phyloP scores from a whole-genome alignment of 2,329 filamentous ascomycete species.

The Fusarium liriodendri region DNA sequence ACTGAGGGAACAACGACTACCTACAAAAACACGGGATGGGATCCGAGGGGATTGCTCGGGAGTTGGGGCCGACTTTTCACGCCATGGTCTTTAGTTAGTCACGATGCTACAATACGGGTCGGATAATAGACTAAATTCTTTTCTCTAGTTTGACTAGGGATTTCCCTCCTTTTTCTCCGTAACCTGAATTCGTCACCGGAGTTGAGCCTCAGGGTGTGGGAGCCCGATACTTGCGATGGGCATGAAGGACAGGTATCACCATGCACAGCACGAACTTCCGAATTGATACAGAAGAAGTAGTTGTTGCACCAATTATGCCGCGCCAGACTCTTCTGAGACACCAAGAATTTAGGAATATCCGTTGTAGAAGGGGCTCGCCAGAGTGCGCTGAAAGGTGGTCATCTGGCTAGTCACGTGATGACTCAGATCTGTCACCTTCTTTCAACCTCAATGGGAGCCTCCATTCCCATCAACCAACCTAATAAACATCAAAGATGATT shows the following conservation, averaged over 20 bases:
- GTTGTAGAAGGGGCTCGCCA: background rate
- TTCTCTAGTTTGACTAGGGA: background rate
- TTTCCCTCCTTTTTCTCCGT: background rate
- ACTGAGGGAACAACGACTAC: conserved; percentile 44
- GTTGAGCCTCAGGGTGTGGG: background rate
- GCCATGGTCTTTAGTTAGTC: background rate
- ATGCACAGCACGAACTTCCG: background rate
- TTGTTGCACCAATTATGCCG: background rate
- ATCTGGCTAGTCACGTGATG: background rate
- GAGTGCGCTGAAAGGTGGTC: background rate
- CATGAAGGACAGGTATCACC: background rate
- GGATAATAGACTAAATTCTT: background rate
- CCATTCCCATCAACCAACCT: background rate
- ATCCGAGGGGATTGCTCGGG: background rate
- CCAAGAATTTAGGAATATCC: background rate
- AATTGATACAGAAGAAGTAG: no score
- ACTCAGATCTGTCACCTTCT: background rate
- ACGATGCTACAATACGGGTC: background rate
- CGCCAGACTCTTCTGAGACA: background rate
- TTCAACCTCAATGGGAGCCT: background rate
- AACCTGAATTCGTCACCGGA: background rate
- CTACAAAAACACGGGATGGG: background rate
- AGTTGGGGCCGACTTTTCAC: background rate
- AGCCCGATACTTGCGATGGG: background rate
- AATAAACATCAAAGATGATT: background rate